Evolutionary conservation across 306 rosid species (phyloP).

Genomic region (Inga leiocalycina): DNA sequence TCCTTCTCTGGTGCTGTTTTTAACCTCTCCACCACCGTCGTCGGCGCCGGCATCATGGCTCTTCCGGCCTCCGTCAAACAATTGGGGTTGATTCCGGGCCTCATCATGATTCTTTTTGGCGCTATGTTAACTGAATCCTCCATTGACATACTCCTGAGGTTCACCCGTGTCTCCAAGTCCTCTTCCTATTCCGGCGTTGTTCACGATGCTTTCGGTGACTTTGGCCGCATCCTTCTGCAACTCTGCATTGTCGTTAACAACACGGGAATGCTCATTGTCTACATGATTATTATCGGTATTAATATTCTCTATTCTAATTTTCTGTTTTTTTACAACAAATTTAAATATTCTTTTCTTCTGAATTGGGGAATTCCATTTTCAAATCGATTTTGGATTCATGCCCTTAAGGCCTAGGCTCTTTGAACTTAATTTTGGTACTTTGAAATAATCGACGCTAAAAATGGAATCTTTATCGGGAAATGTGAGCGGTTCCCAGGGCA

Average conservation of each 20-base stretch:
- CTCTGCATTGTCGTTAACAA: conserved; percentile 62
- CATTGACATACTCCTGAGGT: conserved; percentile 53
- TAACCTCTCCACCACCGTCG: conserved; percentile 69
- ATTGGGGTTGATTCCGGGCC: conserved; percentile 59
- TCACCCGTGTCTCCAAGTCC: conserved; percentile 65
- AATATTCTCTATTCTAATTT: background rate
- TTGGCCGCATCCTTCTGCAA: conserved; percentile 56
- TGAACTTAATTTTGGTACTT: background rate
- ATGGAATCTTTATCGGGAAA: background rate
- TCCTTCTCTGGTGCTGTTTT: conserved; percentile 67
- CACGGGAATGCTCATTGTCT: conserved; percentile 74
- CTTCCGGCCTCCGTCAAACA: conserved; percentile 67
- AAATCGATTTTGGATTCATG: background rate
- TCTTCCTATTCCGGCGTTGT: conserved; percentile 57
- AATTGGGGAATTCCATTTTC: background rate
- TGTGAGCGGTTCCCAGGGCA: background rate
- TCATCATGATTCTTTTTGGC: conserved; percentile 48
- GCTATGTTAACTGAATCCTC: conserved; percentile 61
- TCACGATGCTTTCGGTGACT: conserved; percentile 53
- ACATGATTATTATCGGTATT: conserved; percentile 78
- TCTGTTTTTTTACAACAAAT: background rate
- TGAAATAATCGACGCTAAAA: background rate
- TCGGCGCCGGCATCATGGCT: conserved; percentile 85
- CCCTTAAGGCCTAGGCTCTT: background rate
- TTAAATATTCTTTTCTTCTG: background rate